Evolutionary conservation across 2,329 filamentous ascomycete genomes (phyloP), one percentile per base, ranked within the genome.

Genomic region (Mariannaea sp.): DNA sequence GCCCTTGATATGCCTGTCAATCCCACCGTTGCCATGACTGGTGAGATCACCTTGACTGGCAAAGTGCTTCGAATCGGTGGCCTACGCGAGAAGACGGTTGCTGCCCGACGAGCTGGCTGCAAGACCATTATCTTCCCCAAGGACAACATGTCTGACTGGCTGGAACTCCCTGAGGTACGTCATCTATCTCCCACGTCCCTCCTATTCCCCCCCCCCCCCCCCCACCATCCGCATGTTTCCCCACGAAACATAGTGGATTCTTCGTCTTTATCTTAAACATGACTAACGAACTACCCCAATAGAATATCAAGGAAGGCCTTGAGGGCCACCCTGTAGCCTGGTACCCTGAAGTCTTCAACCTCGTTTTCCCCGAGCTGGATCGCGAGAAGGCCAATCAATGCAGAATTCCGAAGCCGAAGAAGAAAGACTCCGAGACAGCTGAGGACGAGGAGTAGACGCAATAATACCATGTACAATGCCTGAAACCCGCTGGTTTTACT

Each of bases 241-340:
- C 17, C 35, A 22, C 17, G 35, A 19, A 29, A 42, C 14, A 16
- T 30, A 30, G 12, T 33, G 14, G 22, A 45, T 36, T 38, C n/a
- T n/a, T n/a, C n/a, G n/a, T n/a, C n/a, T 32, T 38, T 6, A 10
- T 27, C 3, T 16, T 17, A 43, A 35, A 35, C 17, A 12, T 49
- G 53, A 49, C 52, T 61, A 43, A 63, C 50, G 20, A 46, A 36
- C 35, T n/a, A n/a, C 33, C 20, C 20, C 44, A 47, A 53, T 71
- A 99, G 94, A 97, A 97, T 70, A 99, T 99, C 79, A 99, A 97
- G 77, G 84, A 96, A 68, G 92, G 92, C 62, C 90, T 99, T 58
- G 87, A 96, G 74, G 94, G 95, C 67, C 89, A 88, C 63, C 88
- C 94, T 0, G 93, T 93, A 14, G 86, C 83, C 68, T 99, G 94